phyloP scores from a whole-genome alignment of 1,139 yeast genomes.

The Lodderomyces jiufengensis region DNA sequence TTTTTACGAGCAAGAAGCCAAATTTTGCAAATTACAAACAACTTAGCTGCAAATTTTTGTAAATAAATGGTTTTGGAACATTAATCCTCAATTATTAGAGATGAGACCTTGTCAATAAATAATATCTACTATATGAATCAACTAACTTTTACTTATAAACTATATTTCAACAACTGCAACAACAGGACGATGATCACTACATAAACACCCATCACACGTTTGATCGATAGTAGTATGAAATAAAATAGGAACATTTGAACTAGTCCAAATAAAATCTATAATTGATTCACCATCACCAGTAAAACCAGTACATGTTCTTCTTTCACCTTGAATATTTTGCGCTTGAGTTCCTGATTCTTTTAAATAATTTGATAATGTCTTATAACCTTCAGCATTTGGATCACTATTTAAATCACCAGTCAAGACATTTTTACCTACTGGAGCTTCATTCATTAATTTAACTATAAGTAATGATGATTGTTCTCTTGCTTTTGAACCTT shows the following conservation, averaged over 20 bases:
- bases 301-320: slow-evolving; percentile 40
- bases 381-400: slow-evolving; percentile 39
- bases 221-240: slow-evolving; percentile 15
- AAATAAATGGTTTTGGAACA: no score
- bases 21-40: no score
- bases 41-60: no score
- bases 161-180: slow-evolving; percentile 15
- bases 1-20: no score
- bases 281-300: slow-evolving; percentile 20
- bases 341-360: slow-evolving; percentile 29
- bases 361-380: slow-evolving; percentile 24
- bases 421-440: slow-evolving; percentile 25
- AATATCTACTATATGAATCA: background rate
- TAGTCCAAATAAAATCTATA: slow-evolving; percentile 31
- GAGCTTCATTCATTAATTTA: slow-evolving; percentile 24
- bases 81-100: no score
- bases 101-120: no score
- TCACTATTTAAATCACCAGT: slow-evolving; percentile 47
- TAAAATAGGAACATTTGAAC: slow-evolving; percentile 16
- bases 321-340: slow-evolving; percentile 25
- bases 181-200: slow-evolving; percentile 23
- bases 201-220: slow-evolving; percentile 11
- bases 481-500: slow-evolving; percentile 36
- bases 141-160: background rate
- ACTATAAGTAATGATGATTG: slow-evolving; percentile 30